A percentile compares a stretch with the other conserved stretches of the same genome.
These are phyloP conservation scores for Fusarium continuum DNA, from an alignment of 2,329 filamentous ascomycete genomes.

Conservation along the genomic window DNA sequence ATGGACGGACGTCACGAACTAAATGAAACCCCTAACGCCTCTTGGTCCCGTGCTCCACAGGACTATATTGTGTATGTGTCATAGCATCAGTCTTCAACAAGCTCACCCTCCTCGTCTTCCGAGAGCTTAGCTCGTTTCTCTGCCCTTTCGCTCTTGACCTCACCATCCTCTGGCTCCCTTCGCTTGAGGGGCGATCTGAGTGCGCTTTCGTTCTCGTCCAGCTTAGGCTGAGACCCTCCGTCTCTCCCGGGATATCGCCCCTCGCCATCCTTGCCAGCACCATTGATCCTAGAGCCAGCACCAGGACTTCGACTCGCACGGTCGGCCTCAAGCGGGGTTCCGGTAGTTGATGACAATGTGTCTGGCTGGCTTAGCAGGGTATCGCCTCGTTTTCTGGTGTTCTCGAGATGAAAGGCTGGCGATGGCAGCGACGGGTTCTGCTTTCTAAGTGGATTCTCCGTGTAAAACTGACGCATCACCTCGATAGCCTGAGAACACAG, in stretches of 20 bases:
- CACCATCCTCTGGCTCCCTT: conserved; percentile 52
- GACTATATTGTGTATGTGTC: not conserved
- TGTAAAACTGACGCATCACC: conserved; percentile 75
- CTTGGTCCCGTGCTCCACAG: conserved; percentile 34
- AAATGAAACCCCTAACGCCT: conserved; percentile 36
- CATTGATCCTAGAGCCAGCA: conserved; percentile 53
- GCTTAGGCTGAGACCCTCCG: conserved; percentile 50
- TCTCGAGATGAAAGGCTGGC: conserved; percentile 65
- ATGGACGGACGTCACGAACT: conserved; percentile 13
- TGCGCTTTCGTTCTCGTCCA: conserved; percentile 44
- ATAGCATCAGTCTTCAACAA: conserved; percentile 49
- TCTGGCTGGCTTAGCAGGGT: conserved; percentile 53
- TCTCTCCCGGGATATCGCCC: conserved; percentile 40
- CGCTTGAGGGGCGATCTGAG: conserved; percentile 54
- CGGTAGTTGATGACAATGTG: conserved; percentile 58
- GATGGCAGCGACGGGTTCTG: conserved; percentile 63
- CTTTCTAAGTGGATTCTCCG: conserved; percentile 69
- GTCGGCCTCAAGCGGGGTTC: conserved; percentile 59
- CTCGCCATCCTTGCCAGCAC: conserved; percentile 50
- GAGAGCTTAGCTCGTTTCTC: conserved; percentile 58
- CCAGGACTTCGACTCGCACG: conserved; percentile 62
- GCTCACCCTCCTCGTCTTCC: conserved; percentile 61
- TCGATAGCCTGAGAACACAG: conserved; percentile 79
- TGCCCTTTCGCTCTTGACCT: conserved; percentile 48
- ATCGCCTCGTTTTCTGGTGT: conserved; percentile 62